These are phyloP conservation scores for Panicum miliaceum DNA, from an alignment of 176 grass and related monocot species.

Conservation along the genomic window DNA sequence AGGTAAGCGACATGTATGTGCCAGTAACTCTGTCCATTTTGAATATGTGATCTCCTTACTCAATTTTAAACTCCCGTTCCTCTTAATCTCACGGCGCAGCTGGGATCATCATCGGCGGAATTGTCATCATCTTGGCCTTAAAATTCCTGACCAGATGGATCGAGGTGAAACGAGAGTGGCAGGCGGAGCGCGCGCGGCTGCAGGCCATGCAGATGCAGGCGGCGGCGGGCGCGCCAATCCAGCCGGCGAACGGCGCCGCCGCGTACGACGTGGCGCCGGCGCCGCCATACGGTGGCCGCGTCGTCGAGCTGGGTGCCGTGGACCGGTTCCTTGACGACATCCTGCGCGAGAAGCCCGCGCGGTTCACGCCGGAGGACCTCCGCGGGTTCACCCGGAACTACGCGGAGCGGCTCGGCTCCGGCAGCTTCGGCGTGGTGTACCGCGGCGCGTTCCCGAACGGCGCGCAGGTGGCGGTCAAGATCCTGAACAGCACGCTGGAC, in stretches of 20 bases:
- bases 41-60: neutral
- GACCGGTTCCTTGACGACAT: conserved; percentile 41
- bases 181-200: conserved; percentile 38
- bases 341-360: conserved; percentile 50
- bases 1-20: neutral
- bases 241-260: neutral
- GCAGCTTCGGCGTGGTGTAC: conserved; percentile 60
- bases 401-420: conserved; percentile 37
- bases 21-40: neutral
- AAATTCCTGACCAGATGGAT: conserved; percentile 18
- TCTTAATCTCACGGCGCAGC: neutral
- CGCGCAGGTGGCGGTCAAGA: conserved; percentile 55
- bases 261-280: neutral
- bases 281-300: neutral
- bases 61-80: neutral
- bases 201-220: neutral
- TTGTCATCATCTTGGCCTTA: neutral
- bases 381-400: conserved; percentile 52
- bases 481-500: conserved; percentile 50
- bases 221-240: neutral
- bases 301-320: conserved; percentile 39
- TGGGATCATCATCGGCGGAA: conserved; percentile 21
- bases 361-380: conserved; percentile 48
- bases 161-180: neutral
- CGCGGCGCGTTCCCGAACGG: conserved; percentile 54